phyloP scores from a whole-genome alignment of 331 rosid genomes.

The Quercus tomentella region DNA sequence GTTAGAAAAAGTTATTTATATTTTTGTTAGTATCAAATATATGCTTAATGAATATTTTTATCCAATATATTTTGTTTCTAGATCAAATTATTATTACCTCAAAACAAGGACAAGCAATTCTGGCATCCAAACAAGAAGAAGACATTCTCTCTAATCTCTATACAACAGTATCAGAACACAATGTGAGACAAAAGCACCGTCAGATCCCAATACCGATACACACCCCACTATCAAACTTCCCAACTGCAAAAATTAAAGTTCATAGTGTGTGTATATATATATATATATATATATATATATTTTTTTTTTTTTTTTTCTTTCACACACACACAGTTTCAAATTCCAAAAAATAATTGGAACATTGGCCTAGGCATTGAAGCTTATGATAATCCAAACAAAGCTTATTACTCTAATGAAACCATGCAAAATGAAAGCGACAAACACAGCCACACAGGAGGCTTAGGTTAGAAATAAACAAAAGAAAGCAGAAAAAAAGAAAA shows the following conservation, averaged over 20 bases:
- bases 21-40: no score
- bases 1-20: no score
- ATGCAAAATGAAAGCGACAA: slow-evolving; percentile 45
- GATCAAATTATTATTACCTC: background rate
- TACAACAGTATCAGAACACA: slow-evolving; percentile 35
- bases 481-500: slow-evolving; percentile 15
- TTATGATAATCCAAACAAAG: background rate
- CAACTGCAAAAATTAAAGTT: background rate
- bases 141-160: slow-evolving; percentile 26
- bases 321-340: slow-evolving; percentile 1
- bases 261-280: background rate
- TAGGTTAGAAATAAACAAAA: background rate
- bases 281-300: no score
- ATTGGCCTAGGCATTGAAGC: slow-evolving; percentile 41
- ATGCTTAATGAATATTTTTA: no score
- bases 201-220: slow-evolving; percentile 55
- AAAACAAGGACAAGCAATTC: slow-evolving; percentile 7
- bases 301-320: background rate
- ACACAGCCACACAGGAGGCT: background rate
- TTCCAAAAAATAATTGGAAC: slow-evolving; percentile 29
- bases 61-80: background rate
- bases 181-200: slow-evolving; percentile 49
- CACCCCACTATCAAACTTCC: slow-evolving; percentile 3
- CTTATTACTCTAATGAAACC: background rate
- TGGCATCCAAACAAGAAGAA: slow-evolving; percentile 23